These are phyloP conservation scores for Backusella westeae DNA, from an alignment of 192 early-diverging fungal species.

Conservation along the genomic window DNA sequence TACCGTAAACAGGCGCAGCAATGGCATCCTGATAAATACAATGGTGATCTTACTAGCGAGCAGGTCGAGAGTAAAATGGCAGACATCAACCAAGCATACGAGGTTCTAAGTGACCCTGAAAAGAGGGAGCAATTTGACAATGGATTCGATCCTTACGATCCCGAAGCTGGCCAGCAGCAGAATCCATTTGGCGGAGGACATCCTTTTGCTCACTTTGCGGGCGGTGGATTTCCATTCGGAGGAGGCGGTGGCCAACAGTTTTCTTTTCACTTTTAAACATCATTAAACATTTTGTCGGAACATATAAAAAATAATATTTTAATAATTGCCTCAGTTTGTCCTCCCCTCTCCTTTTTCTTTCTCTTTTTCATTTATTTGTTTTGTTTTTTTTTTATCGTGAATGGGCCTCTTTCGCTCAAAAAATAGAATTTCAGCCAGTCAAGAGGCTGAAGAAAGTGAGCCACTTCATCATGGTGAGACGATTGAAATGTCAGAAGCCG, in stretches of 20 bases:
- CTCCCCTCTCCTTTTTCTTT: background rate
- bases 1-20: slow-evolving; percentile 85
- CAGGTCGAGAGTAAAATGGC: slow-evolving; percentile 87
- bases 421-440: background rate
- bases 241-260: slow-evolving; percentile 42
- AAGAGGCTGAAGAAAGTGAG: slow-evolving; percentile 10
- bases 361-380: background rate
- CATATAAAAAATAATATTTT: background rate
- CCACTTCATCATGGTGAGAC: slow-evolving; percentile 15
- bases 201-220: slow-evolving; percentile 52
- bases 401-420: slow-evolving; percentile 5
- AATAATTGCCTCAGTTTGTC: background rate
- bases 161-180: slow-evolving; percentile 44
- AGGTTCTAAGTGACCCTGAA: slow-evolving; percentile 70
- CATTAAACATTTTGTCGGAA: background rate
- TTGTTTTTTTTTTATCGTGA: background rate
- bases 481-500: slow-evolving; percentile 6
- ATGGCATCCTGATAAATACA: slow-evolving; percentile 82
- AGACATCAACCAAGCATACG: slow-evolving; percentile 90
- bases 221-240: slow-evolving; percentile 51
- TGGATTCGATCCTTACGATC: slow-evolving; percentile 79
- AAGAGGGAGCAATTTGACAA: slow-evolving; percentile 63
- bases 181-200: slow-evolving; percentile 41
- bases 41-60: slow-evolving; percentile 72
- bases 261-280: slow-evolving; percentile 15